Conservation (phyloP, 2,329 filamentous ascomycete species). For the Penicillium sp. region DNA sequence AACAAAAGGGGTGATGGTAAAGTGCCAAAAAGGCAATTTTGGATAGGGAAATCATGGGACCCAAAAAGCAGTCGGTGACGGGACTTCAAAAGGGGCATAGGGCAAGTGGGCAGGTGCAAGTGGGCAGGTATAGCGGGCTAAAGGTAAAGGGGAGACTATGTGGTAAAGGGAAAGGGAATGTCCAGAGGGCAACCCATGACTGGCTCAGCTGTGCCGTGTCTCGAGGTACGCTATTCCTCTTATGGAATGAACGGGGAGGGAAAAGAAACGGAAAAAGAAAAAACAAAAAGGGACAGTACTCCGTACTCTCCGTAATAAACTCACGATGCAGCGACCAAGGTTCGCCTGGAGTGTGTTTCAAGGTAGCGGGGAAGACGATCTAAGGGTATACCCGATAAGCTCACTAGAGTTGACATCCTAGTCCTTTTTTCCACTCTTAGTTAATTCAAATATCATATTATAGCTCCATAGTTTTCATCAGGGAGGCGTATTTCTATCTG, state of each 20-base stretch:
- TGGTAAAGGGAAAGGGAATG: conserved; percentile 15
- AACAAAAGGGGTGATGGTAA: not conserved
- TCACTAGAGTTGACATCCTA: too few species aligned
- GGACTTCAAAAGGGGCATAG: conserved; percentile 8
- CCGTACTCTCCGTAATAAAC: conserved; percentile 11
- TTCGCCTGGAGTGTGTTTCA: conserved; percentile 33
- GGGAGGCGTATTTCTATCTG: too few species aligned
- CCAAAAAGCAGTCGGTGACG: conserved; percentile 23
- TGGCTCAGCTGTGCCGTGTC: conserved; percentile 24
- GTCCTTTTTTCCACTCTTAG: too few species aligned
- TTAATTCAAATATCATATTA: too few species aligned
- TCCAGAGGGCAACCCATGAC: conserved; percentile 10
- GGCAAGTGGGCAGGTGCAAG: not conserved
- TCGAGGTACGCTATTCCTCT: conserved; percentile 7
- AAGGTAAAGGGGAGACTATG: conserved; percentile 1
- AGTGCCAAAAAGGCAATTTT: conserved; percentile 1
- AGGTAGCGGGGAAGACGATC: conserved; percentile 33
- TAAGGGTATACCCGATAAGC: conserved; percentile 30
- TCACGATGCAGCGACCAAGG: conserved; percentile 30
- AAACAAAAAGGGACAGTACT: too few species aligned
- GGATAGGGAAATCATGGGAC: conserved; percentile 21
- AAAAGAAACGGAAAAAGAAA: conserved; percentile 23
- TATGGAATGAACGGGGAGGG: not conserved
- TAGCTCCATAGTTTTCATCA: not conserved
- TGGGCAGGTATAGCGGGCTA: not conserved